phyloP scores from a whole-genome alignment of 108 stramenopile species.

The Cyclotella choctawhatcheeana region DNA sequence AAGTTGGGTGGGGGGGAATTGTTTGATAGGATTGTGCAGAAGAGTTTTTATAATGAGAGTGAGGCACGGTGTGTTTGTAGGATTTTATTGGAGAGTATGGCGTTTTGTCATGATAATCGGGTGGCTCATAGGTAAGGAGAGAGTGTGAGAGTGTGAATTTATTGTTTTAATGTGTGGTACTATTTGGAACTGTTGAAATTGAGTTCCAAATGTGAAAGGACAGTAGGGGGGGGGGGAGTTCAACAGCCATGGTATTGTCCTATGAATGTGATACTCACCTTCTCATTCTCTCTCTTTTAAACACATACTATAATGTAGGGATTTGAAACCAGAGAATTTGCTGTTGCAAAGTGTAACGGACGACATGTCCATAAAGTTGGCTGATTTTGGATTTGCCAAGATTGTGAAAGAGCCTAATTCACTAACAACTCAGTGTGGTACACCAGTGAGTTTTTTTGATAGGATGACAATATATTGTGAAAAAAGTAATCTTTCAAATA shows the following conservation, averaged over 20 bases:
- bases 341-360: constrained; percentile 69
- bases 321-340: background rate
- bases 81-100: constrained; percentile 78
- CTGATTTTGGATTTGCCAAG: constrained; percentile 97
- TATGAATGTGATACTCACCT: too few relatives aligned
- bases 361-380: constrained; percentile 94
- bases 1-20: constrained; percentile 92
- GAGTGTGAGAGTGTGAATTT: too few relatives aligned
- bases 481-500: too few relatives aligned
- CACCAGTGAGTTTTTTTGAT: constrained; percentile 74
- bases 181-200: too few relatives aligned
- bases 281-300: too few relatives aligned
- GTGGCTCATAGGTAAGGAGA: too few relatives aligned
- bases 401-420: constrained; percentile 65
- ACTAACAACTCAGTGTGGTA: constrained; percentile 92
- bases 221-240: too few relatives aligned
- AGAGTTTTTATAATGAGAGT: constrained; percentile 82
- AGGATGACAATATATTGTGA: too few relatives aligned
- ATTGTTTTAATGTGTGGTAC: too few relatives aligned
- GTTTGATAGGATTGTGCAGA: constrained; percentile 89
- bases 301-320: too few relatives aligned
- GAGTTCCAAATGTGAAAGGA: too few relatives aligned
- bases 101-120: constrained; percentile 75
- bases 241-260: too few relatives aligned
- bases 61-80: constrained; percentile 84